Evolutionary conservation across 306 rosid genomes (phyloP).

Genomic region (Nissolia schottii): DNA sequence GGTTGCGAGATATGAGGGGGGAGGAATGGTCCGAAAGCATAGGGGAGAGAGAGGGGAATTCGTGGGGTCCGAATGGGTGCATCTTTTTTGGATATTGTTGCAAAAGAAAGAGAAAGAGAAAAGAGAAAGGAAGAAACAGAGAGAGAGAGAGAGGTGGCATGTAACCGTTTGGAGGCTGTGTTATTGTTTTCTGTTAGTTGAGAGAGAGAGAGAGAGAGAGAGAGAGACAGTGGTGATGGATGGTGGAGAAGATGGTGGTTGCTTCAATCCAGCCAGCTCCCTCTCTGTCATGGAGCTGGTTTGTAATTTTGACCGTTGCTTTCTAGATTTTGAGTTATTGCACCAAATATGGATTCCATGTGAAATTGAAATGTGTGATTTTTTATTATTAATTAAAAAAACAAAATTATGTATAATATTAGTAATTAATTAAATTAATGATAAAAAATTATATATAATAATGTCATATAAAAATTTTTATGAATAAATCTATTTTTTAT

Average conservation of each 20-base stretch:
- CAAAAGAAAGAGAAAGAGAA: conserved; percentile 21
- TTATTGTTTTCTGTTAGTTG: conserved; percentile 28
- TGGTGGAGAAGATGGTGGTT: background rate
- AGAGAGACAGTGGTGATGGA: background rate
- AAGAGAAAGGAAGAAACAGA: background rate
- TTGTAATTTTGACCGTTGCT: too few relatives aligned
- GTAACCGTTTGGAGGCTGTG: conserved; percentile 47
- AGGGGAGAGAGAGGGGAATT: conserved; percentile 42
- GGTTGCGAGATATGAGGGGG: conserved; percentile 22
- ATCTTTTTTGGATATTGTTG: conserved; percentile 30
- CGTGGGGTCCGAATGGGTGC: conserved; percentile 63
- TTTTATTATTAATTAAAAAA: too few relatives aligned
- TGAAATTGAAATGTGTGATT: too few relatives aligned
- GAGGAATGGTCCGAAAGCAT: conserved; percentile 55
- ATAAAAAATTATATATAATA: too few relatives aligned
- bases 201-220: background rate
- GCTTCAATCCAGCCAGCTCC: background rate
- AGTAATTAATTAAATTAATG: too few relatives aligned
- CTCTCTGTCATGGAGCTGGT: background rate
- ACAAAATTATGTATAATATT: too few relatives aligned
- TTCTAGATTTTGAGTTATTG: background rate
- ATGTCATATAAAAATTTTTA: too few relatives aligned
- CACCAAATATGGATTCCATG: too few relatives aligned
- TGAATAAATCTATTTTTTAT: too few relatives aligned
- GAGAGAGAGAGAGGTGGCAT: conserved; percentile 43